Conservation (phyloP, 176 grass and related monocot species). For the Carex littledalei region DNA sequence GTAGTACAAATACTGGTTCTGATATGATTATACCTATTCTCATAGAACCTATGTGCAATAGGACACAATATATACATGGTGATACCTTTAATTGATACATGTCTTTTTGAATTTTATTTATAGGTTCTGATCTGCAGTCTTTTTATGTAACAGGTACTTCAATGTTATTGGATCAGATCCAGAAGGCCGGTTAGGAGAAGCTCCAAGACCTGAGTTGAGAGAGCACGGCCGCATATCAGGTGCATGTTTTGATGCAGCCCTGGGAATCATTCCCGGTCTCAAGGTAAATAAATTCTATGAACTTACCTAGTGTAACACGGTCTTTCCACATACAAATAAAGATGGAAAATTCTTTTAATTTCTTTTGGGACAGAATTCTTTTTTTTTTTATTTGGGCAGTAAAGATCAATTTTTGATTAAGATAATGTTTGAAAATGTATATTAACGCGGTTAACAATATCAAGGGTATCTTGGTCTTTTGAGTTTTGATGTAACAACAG, state of each 20-base stretch:
- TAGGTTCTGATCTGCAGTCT: neutral
- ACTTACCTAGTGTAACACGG: neutral
- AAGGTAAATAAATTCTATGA: conserved; percentile 34
- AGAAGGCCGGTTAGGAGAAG: conserved; percentile 74
- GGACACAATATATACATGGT: neutral
- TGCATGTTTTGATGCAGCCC: conserved; percentile 86
- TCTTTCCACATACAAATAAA: neutral
- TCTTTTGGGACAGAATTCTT: neutral
- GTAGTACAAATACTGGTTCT: neutral
- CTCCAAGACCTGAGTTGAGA: conserved; percentile 71
- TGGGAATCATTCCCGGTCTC: conserved; percentile 79
- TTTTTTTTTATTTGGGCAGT: neutral
- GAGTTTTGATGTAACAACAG: neutral
- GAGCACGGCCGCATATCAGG: conserved; percentile 88
- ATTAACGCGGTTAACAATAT: neutral
- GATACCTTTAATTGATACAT: neutral
- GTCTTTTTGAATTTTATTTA: neutral
- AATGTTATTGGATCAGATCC: conserved; percentile 97
- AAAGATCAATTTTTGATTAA: neutral
- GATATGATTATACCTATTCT: neutral
- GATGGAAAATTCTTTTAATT: neutral
- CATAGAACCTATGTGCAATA: neutral
- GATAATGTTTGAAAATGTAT: neutral
- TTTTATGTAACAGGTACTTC: conserved; percentile 58
- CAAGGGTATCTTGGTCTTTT: neutral